phyloP scores from a whole-genome alignment of 164 flowering plant genomes.

The Nymphaea thermarum region DNA sequence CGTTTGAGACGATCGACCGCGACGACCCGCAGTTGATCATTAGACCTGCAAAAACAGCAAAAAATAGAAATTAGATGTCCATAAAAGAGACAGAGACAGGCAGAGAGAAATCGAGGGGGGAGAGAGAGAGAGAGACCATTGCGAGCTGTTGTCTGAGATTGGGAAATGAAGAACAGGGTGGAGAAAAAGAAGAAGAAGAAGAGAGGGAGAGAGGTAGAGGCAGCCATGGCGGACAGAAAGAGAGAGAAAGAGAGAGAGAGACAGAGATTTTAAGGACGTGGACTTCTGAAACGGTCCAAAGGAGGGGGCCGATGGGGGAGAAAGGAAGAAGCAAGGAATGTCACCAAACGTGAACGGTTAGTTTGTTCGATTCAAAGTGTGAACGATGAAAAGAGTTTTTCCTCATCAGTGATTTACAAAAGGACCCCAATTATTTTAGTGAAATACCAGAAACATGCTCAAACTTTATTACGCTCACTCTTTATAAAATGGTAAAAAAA shows the following conservation, averaged over 20 bases:
- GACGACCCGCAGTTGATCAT: constrained; percentile 70
- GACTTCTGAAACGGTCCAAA: too few species aligned
- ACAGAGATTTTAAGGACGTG: neutral
- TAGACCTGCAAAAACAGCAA: constrained; percentile 20
- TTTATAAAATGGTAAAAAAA: too few species aligned
- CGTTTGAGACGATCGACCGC: constrained; percentile 17
- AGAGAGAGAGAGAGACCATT: constrained; percentile 20
- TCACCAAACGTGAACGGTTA: neutral
- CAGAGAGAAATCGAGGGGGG: constrained; percentile 17
- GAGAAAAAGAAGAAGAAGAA: neutral
- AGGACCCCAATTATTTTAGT: too few species aligned
- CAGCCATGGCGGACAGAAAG: constrained; percentile 13
- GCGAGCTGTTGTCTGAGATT: constrained; percentile 5
- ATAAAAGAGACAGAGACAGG: constrained; percentile 11
- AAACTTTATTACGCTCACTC: too few species aligned
- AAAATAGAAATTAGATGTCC: neutral
- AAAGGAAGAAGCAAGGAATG: neutral
- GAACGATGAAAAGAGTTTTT: neutral
- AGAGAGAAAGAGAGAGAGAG: neutral
- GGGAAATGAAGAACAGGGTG: neutral
- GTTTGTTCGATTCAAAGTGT: neutral
- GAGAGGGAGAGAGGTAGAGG: constrained; percentile 9
- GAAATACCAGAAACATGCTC: too few species aligned
- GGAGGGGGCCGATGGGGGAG: neutral
- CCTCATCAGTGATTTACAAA: neutral